These are phyloP conservation scores for Candida arabinofermentans DNA, from an alignment of 805 yeast genomes.

Conservation along the genomic window DNA sequence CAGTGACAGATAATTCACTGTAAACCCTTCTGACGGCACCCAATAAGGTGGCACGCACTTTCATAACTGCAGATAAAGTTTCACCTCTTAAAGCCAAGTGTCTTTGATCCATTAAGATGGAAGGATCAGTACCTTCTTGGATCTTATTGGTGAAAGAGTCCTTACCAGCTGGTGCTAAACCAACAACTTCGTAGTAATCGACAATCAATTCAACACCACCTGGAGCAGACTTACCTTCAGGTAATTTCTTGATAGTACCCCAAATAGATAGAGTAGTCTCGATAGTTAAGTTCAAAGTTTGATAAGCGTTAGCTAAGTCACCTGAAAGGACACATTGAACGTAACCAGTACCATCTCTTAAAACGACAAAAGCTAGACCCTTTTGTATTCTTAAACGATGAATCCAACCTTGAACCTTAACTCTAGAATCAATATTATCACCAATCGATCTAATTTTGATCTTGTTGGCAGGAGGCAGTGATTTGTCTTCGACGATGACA, in stretches of 20 bases:
- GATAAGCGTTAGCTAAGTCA: constrained; percentile 86
- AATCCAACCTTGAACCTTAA: constrained; percentile 87
- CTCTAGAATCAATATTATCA: constrained; percentile 59
- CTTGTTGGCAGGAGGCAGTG: constrained; percentile 64
- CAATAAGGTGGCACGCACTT: constrained; percentile 82
- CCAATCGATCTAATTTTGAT: constrained; percentile 60
- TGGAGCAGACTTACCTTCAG: constrained; percentile 96
- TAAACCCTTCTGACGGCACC: constrained; percentile 72
- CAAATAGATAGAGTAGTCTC: constrained; percentile 80
- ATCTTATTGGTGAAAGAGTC: constrained; percentile 93
- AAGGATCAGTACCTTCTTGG: constrained; percentile 91
- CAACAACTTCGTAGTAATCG: constrained; percentile 85
- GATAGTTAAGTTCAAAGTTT: constrained; percentile 78
- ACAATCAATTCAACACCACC: constrained; percentile 94
- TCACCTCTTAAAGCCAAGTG: constrained; percentile 97
- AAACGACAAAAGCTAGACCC: constrained; percentile 83
- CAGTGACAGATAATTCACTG: constrained; percentile 68
- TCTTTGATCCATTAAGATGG: constrained; percentile 88
- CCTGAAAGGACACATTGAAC: constrained; percentile 86
- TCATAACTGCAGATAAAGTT: constrained; percentile 86
- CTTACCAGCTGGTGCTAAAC: constrained; percentile 94
- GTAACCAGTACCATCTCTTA: constrained; percentile 94
- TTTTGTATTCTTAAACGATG: constrained; percentile 93
- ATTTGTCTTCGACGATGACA: constrained; percentile 64
- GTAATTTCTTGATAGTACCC: constrained; percentile 79